Evolutionary conservation across 164 flowering plant genomes (phyloP).

Genomic region (Magnolia sinica): DNA sequence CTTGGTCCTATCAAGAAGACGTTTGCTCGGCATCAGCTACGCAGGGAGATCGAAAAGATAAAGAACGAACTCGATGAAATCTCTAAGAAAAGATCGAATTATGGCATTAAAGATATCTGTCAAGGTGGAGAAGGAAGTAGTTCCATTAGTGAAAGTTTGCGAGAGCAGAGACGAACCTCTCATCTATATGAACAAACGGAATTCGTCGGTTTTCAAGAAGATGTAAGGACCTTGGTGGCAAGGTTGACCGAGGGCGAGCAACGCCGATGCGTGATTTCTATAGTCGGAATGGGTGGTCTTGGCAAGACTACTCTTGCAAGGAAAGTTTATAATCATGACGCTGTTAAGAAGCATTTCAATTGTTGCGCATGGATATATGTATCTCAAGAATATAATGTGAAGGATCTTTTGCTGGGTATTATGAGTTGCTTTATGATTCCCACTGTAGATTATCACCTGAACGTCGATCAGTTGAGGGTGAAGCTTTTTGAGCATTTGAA

Average conservation of each 20-base stretch:
- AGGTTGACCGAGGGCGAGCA: neutral
- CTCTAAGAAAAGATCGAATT: neutral
- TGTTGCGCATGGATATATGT: neutral
- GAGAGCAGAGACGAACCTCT: neutral
- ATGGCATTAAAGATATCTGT: neutral
- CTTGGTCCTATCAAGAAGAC: too few species aligned
- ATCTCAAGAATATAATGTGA: neutral
- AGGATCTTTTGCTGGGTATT: neutral
- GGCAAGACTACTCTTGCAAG: neutral
- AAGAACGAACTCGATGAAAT: neutral
- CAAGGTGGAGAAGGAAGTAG: neutral
- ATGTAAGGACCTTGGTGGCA: neutral
- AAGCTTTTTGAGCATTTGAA: neutral
- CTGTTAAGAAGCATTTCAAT: neutral
- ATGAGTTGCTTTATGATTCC: neutral
- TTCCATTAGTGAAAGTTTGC: neutral
- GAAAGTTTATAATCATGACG: neutral
- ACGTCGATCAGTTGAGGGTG: neutral
- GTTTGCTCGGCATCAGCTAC: neutral
- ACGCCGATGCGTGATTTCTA: neutral
- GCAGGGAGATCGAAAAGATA: neutral
- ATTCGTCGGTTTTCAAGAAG: neutral
- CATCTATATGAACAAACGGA: neutral
- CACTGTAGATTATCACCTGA: neutral
- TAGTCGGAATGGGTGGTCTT: neutral